phyloP scores from a whole-genome alignment of 1,139 yeast genomes.

The Meyerozyma athensensis region DNA sequence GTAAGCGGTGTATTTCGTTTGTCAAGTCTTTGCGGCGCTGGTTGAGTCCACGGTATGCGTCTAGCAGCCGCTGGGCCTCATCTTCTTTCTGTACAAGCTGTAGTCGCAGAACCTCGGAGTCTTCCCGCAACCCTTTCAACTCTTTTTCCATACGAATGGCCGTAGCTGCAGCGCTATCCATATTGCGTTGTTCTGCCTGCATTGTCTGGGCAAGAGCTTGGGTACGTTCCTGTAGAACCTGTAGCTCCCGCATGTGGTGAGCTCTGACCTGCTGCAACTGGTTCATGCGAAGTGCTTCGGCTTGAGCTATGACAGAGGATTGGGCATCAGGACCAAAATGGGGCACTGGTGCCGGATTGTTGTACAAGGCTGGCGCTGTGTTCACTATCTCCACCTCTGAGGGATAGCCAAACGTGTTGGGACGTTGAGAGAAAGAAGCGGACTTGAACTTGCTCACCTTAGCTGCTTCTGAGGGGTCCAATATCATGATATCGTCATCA shows the following conservation, averaged over 20 bases:
- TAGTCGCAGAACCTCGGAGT: not conserved
- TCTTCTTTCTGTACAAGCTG: not conserved
- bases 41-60: not conserved
- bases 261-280: slow-evolving; percentile 6
- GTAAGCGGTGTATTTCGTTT: slow-evolving; percentile 3
- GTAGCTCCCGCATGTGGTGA: not conserved
- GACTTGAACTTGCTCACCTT: slow-evolving; percentile 20
- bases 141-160: slow-evolving; percentile 1
- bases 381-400: not conserved
- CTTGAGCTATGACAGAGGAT: not conserved
- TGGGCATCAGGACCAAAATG: slow-evolving; percentile 17
- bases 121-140: not conserved
- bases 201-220: not conserved
- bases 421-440: slow-evolving; percentile 13
- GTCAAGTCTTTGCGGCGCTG: not conserved
- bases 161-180: not conserved
- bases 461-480: slow-evolving; percentile 25
- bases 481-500: slow-evolving; percentile 25
- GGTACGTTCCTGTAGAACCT: not conserved
- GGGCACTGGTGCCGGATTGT: slow-evolving; percentile 32
- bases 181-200: slow-evolving; percentile 1
- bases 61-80: not conserved
- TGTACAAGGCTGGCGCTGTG: slow-evolving; percentile 11
- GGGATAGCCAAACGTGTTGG: not conserved
- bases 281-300: slow-evolving; percentile 4